Base-by-base conservation (phyloP, 768 basidiomycete species). In the Trametes cingulata region DNA sequence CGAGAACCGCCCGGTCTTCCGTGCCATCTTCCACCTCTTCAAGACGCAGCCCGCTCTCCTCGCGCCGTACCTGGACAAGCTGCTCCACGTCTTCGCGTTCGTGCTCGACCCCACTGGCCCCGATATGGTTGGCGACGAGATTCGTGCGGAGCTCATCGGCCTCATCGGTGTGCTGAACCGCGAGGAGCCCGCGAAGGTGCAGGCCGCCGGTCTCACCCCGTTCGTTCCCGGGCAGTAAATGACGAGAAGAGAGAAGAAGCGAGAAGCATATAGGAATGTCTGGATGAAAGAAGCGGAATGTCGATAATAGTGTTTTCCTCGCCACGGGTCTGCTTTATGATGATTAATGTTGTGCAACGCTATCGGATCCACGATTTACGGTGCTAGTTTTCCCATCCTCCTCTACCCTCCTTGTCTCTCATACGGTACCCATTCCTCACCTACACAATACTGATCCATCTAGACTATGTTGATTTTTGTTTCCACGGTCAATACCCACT, bases 1-100 rank as follows among this genome's bases (percentile, higher is more conserved):
- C 61, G 97, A 98, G 76, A 96, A 97, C 75, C 81, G 85, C 37
- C 87, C 94, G 1, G 85, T 94, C 42, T 96, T 96, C 83, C 84
- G 86, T 27, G 88, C 91, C 6, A 79, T 99, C 67, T 92, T 98
- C 85, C 81, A 87, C 64, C 80, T 98, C 48, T 93, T 95, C 84
- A 83, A 84, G 62, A 83, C 79, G n/a, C 83, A 88, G 69, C 85
- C 90, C 14, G 79, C 84, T 47, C 77, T 82, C 1, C 81, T 98
- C 36, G 80, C 84, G 40, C 85, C 88, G 2, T 84, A 87, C 77
- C 80, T 98, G 69, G 92, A 96, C 69, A 80, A 80, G 52, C 77
- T 99, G 22, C 80, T 98, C 35, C 75, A 77, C 13, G 86, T 93
- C 39, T 97, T 98, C 68, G 84, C 82, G 19, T 80, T 85, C 69